Percentiles rank a stretch among this genome's conserved stretches.
These are phyloP conservation scores for Pittosporum tobira DNA, from an alignment of 129 eudicot genomes.

Conservation along the genomic window DNA sequence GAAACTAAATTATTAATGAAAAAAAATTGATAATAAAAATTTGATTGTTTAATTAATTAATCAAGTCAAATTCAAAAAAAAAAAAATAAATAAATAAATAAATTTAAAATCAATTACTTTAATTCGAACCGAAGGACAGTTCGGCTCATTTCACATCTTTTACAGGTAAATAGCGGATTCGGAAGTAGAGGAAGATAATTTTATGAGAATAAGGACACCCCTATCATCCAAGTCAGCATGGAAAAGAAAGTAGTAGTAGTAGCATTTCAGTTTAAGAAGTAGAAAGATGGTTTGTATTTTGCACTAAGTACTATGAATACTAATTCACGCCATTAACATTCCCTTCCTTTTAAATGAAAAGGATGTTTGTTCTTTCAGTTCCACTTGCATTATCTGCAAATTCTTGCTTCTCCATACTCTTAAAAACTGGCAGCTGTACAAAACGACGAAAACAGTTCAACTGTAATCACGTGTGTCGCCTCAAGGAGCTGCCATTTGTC, in stretches of 20 bases:
- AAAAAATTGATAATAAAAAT: too few species aligned
- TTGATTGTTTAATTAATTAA: too few species aligned
- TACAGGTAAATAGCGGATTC: too few species aligned
- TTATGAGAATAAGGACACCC: slow-evolving; percentile 27
- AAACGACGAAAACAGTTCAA: slow-evolving; percentile 18
- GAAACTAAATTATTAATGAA: too few species aligned
- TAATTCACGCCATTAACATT: slow-evolving; percentile 3
- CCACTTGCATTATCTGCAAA: slow-evolving; percentile 1
- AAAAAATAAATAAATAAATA: neutral
- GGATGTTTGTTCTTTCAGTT: slow-evolving; percentile 13
- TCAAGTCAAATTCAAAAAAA: neutral
- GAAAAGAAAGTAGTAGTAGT: slow-evolving; percentile 16
- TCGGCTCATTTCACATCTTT: neutral
- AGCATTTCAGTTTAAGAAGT: slow-evolving; percentile 1
- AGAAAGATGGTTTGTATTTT: slow-evolving; percentile 18
- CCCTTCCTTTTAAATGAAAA: slow-evolving; percentile 22
- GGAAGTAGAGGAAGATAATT: neutral
- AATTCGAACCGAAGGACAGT: neutral
- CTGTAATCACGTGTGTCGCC: slow-evolving; percentile 9
- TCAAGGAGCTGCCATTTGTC: slow-evolving; percentile 19
- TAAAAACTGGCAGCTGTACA: slow-evolving; percentile 15
- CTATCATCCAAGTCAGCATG: slow-evolving; percentile 25
- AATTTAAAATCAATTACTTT: neutral
- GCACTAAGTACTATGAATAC: slow-evolving; percentile 21
- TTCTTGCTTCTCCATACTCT: slow-evolving; percentile 1